Conservation (phyloP, 2,329 filamentous ascomycete genomes). For the Colletotrichum sp. region DNA sequence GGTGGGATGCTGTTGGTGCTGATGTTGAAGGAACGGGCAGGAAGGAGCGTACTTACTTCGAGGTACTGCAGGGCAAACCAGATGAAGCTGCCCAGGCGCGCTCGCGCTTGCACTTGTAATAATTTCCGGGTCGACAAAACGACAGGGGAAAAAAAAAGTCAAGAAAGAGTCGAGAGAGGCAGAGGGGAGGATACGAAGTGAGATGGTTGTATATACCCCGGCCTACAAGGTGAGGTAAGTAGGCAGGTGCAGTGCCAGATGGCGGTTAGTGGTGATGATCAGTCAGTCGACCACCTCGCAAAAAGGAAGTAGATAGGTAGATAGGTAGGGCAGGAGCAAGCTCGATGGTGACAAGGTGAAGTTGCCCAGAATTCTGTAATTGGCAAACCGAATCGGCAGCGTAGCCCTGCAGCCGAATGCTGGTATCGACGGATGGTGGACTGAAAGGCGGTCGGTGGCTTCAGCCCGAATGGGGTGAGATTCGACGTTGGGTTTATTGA, state of each 20-base stretch:
- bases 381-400: background rate
- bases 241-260: background rate
- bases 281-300: background rate
- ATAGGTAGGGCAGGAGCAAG: background rate
- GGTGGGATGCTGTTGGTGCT: background rate
- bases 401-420: constrained; percentile 3
- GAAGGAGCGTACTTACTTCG: background rate
- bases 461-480: constrained; percentile 15
- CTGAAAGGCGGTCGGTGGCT: constrained; percentile 19
- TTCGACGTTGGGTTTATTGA: constrained; percentile 18
- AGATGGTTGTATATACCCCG: background rate
- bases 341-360: background rate
- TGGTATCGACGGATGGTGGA: background rate
- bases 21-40: background rate
- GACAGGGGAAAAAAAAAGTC: background rate
- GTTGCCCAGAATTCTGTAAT: background rate
- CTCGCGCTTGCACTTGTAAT: background rate
- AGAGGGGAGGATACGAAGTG: background rate
- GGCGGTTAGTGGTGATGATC: background rate
- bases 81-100: background rate
- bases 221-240: background rate
- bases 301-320: background rate
- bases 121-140: background rate
- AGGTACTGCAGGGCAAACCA: background rate
- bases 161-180: background rate